phyloP scores from a whole-genome alignment of 2,329 filamentous ascomycete species.

The Ascochyta viciae-villosae region DNA sequence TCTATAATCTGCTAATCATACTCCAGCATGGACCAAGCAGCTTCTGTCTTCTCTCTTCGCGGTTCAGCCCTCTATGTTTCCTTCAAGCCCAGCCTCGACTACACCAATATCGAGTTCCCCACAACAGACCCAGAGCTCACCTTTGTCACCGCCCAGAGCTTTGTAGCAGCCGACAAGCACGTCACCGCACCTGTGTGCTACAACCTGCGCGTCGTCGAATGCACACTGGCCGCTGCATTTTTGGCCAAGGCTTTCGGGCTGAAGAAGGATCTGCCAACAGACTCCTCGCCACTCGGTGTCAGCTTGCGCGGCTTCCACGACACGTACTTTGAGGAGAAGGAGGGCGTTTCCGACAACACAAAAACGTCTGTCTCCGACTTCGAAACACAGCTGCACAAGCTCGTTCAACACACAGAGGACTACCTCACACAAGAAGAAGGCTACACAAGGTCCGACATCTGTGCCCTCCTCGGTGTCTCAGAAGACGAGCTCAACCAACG shows the following conservation, averaged over 20 bases:
- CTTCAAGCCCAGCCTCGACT: constrained; percentile 80
- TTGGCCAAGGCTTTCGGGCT: constrained; percentile 66
- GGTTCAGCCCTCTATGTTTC: constrained; percentile 89
- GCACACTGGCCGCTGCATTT: constrained; percentile 80
- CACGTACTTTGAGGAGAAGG: constrained; percentile 70
- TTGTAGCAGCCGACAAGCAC: constrained; percentile 93
- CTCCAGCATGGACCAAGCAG: constrained; percentile 91
- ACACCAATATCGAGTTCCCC: constrained; percentile 81
- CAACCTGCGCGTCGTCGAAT: constrained; percentile 96
- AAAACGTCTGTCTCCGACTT: constrained; percentile 54
- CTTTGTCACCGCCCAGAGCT: constrained; percentile 94
- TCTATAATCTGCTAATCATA: constrained; percentile 27
- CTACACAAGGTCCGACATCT: constrained; percentile 88
- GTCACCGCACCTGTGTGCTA: constrained; percentile 93
- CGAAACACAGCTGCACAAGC: constrained; percentile 71
- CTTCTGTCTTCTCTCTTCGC: constrained; percentile 88
- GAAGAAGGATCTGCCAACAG: constrained; percentile 69
- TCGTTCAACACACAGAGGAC: constrained; percentile 73
- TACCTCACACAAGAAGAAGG: constrained; percentile 80
- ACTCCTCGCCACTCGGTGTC: constrained; percentile 82
- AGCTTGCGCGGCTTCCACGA: constrained; percentile 88
- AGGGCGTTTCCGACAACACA: constrained; percentile 57
- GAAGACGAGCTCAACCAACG: constrained; percentile 75
- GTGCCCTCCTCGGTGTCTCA: constrained; percentile 71
- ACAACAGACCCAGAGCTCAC: constrained; percentile 80